Evolutionary conservation across 768 basidiomycete genomes (phyloP).

Genomic region (Mycena rosella): DNA sequence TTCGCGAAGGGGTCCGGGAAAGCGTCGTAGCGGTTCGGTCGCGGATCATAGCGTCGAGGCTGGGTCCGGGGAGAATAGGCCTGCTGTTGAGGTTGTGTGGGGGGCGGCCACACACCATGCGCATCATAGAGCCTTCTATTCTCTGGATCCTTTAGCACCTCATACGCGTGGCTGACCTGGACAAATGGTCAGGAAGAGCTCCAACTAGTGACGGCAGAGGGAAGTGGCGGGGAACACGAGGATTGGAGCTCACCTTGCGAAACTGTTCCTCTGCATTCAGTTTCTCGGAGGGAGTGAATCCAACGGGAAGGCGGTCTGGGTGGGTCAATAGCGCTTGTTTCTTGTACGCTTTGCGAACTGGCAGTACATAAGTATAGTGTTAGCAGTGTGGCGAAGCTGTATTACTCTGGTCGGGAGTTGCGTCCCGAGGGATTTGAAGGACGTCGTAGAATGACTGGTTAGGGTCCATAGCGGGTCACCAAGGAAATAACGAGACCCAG

Average conservation of each 20-base stretch:
- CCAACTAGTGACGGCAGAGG: no score
- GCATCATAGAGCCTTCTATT: slow-evolving; percentile 77
- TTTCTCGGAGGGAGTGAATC: slow-evolving; percentile 71
- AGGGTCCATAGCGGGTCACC: slow-evolving; percentile 57
- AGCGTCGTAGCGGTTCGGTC: slow-evolving; percentile 36
- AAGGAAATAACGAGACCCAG: neutral
- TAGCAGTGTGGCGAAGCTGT: neutral
- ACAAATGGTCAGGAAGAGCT: neutral
- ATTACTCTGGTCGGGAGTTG: slow-evolving; percentile 72
- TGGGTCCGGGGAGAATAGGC: slow-evolving; percentile 39
- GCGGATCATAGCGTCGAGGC: slow-evolving; percentile 10
- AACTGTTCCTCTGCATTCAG: slow-evolving; percentile 69
- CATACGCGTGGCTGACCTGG: slow-evolving; percentile 84
- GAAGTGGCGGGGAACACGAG: no score
- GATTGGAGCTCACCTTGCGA: slow-evolving; percentile 52
- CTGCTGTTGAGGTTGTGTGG: slow-evolving; percentile 38
- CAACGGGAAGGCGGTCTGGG: slow-evolving; percentile 75
- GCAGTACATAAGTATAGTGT: neutral
- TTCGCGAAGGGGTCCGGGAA: slow-evolving; percentile 56
- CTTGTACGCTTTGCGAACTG: slow-evolving; percentile 86
- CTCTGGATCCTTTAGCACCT: slow-evolving; percentile 72
- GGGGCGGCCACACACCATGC: slow-evolving; percentile 83
- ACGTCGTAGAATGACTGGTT: slow-evolving; percentile 69
- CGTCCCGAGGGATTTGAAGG: slow-evolving; percentile 66
- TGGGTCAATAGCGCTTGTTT: slow-evolving; percentile 79